A percentile compares a stretch with the other conserved stretches of the same genome.
phyloP scores from a whole-genome alignment of 768 basidiomycete genomes.

The Rubroboletus pulcherrimus region DNA sequence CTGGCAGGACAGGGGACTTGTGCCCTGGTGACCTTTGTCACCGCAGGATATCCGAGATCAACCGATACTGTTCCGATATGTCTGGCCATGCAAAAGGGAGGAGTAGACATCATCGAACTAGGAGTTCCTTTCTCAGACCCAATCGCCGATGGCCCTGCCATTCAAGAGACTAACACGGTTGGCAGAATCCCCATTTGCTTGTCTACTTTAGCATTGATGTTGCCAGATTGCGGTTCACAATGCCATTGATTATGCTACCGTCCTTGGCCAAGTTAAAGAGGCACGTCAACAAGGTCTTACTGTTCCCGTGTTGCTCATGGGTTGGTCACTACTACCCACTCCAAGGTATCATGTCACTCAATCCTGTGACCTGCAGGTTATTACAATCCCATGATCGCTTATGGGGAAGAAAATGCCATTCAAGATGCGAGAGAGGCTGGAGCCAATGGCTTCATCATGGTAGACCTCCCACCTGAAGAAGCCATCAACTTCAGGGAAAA shows the following conservation, averaged over 20 bases:
- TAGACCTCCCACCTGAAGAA: slow-evolving; percentile 97
- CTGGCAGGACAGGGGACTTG: slow-evolving; percentile 34
- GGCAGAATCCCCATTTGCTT: not conserved
- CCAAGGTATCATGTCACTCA: not conserved
- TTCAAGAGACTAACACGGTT: slow-evolving; percentile 90
- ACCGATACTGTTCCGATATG: slow-evolving; percentile 83
- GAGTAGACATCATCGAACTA: slow-evolving; percentile 91
- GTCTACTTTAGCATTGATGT: not conserved
- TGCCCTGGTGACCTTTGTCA: slow-evolving; percentile 84
- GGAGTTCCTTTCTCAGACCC: slow-evolving; percentile 83
- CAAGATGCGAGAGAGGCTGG: slow-evolving; percentile 86
- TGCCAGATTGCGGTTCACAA: slow-evolving; percentile 82
- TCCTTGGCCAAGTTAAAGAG: slow-evolving; percentile 70
- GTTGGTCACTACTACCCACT: slow-evolving; percentile 6
- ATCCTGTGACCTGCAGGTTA: slow-evolving; percentile 57
- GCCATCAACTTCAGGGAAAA: slow-evolving; percentile 87
- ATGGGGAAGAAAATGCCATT: slow-evolving; percentile 93
- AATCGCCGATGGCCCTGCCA: slow-evolving; percentile 90
- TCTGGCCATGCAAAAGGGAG: slow-evolving; percentile 91
- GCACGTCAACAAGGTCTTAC: slow-evolving; percentile 81
- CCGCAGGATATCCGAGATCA: slow-evolving; percentile 83
- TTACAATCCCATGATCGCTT: slow-evolving; percentile 94
- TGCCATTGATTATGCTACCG: slow-evolving; percentile 69
- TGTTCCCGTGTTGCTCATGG: slow-evolving; percentile 62
- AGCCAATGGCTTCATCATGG: slow-evolving; percentile 96